Conservation (phyloP, 129 eudicot species). For the Solidago caesia region DNA sequence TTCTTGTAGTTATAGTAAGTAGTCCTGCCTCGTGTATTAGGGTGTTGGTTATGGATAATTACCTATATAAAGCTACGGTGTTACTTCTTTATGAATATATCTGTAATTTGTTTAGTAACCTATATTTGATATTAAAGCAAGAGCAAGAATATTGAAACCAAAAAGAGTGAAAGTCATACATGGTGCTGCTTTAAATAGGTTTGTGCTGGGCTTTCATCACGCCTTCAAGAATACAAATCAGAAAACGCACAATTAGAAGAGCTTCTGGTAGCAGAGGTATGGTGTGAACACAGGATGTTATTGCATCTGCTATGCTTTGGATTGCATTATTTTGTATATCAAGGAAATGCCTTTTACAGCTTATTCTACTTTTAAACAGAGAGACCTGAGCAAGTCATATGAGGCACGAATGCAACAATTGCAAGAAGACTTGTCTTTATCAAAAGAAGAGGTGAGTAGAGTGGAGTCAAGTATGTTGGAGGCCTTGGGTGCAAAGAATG, state of each 20-base stretch:
- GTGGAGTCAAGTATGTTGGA: conserved; percentile 87
- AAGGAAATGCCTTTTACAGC: conserved; percentile 22
- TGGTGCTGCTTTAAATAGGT: conserved; percentile 52
- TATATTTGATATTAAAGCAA: conserved; percentile 4
- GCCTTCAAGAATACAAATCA: conserved; percentile 96
- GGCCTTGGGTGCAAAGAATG: conserved; percentile 90
- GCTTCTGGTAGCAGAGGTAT: conserved; percentile 96
- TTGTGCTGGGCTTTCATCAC: conserved; percentile 99
- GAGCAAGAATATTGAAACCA: conserved; percentile 3
- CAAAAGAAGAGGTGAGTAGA: conserved; percentile 72
- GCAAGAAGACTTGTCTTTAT: conserved; percentile 66
- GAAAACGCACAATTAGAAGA: conserved; percentile 97
- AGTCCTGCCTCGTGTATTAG: conserved; percentile 10
- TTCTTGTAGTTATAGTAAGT: conserved; percentile 14
- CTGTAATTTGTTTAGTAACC: conserved; percentile 10
- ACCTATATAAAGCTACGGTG: conserved; percentile 17
- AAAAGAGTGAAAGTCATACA: conserved; percentile 13
- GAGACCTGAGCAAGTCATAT: conserved; percentile 86
- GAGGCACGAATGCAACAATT: conserved; percentile 83
- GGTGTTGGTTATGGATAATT: conserved; percentile 8
- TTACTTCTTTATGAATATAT: background rate
- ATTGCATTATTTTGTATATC: conserved; percentile 8
- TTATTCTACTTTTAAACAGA: conserved; percentile 48
- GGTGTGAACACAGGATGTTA: conserved; percentile 12
- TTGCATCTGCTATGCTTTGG: conserved; percentile 14